Evolutionary conservation across 2,329 filamentous ascomycete genomes (phyloP), one percentile per base, ranked within the genome.

Genomic region (Alternaria metachromatica): DNA sequence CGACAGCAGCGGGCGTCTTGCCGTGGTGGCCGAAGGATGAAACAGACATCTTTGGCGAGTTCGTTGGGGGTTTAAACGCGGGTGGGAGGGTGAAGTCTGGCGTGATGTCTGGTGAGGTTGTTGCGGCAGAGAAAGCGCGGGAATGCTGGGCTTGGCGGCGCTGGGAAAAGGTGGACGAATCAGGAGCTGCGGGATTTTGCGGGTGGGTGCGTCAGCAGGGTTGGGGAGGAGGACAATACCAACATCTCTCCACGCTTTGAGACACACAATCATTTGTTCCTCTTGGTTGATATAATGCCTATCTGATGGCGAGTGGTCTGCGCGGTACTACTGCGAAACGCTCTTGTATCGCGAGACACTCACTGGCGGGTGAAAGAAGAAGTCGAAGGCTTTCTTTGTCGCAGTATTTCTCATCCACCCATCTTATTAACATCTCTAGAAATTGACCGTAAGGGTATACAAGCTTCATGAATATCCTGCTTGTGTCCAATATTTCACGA

Each of bases 1-100:
- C 74, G 55, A 72, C 62, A 49, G 73, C 70, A 67, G 74, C 72
- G 58, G 73, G 71, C 61, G 74, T 72, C 65, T 70, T 72, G 59
- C 68, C 72, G 63, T 72, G 67, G 65, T 66, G 62, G 41, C 67
- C 65, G 44, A 59, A 60, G 46, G 63, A 65, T 46, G 62, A 57
- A 48, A 70, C 53, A 43, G 66, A 63, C 72, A 74, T 74, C 30
- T 63, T 62, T 67, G 49, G 64, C 61, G 62, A 63, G 18, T 60
- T 45, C 44, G 51, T 59, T 60, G 60, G 58, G 58, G 56, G 63
- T 59, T 60, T 66, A 58, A 26, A 57, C 49, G 20, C 13, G 30
- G 49, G 49, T 53, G 37, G 43, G 55, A 63, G 44, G 53, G 58
- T 61, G 58, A 9, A 1, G 62, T 44, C 57, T 58, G 62, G 48